Evolutionary conservation across 2,329 filamentous ascomycete genomes (phyloP).

Genomic region (Ascochyta viciae-villosae): DNA sequence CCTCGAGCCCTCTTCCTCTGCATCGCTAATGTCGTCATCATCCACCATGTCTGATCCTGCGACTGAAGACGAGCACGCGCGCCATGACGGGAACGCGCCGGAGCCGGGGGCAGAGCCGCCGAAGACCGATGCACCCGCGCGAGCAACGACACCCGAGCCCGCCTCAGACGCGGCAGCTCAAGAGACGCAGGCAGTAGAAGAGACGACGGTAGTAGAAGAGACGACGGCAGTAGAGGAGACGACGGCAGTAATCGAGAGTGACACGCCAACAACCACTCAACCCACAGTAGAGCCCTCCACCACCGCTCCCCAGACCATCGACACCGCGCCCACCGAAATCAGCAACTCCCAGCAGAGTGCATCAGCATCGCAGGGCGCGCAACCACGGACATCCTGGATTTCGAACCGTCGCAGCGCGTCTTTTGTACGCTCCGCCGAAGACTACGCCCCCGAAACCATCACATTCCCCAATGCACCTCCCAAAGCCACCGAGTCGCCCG

Average conservation of each 20-base stretch:
- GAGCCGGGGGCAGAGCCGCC: constrained; percentile 25
- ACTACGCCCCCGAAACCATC: constrained; percentile 42
- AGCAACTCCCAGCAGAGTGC: constrained; percentile 42
- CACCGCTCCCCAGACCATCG: constrained; percentile 28
- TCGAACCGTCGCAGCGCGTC: constrained; percentile 56
- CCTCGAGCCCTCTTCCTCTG: constrained; percentile 54
- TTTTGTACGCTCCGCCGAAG: constrained; percentile 45
- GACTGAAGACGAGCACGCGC: constrained; percentile 41
- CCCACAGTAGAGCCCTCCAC: constrained; percentile 30
- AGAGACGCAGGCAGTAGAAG: constrained; percentile 10
- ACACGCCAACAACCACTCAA: constrained; percentile 29
- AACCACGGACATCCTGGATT: constrained; percentile 50
- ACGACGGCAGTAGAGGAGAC: constrained; percentile 14
- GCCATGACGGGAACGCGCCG: constrained; percentile 29
- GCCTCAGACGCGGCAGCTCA: constrained; percentile 29
- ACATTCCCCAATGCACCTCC: constrained; percentile 36
- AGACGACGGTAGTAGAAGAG: too few species aligned
- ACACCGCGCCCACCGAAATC: constrained; percentile 35
- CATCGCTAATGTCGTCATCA: constrained; percentile 46
- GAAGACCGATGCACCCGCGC: constrained; percentile 28
- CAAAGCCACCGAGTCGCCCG: constrained; percentile 52
- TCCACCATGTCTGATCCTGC: constrained; percentile 46
- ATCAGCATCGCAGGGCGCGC: constrained; percentile 42
- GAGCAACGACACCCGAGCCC: constrained; percentile 29
- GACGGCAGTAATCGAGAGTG: constrained; percentile 13